Conservation (phyloP, 1,284 basidiomycete genomes). For the Tylopilus microsporus region DNA sequence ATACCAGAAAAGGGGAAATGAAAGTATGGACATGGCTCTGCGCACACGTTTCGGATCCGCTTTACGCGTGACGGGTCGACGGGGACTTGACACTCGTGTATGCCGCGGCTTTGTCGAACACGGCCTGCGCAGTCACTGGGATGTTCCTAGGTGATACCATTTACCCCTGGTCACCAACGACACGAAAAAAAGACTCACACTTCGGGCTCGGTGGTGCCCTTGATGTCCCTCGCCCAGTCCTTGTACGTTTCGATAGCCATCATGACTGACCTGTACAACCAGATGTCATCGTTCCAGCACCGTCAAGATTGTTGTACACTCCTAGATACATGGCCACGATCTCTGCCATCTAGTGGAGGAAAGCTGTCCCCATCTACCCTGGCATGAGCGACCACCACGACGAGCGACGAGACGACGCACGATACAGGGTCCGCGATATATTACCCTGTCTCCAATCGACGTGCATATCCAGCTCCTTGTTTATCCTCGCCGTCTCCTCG, state of each 20-base stretch:
- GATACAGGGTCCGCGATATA: slow-evolving; percentile 85
- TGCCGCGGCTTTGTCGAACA: slow-evolving; percentile 47
- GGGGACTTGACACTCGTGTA: background rate
- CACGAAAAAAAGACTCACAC: slow-evolving; percentile 57
- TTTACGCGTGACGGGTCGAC: slow-evolving; percentile 58
- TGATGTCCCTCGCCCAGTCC: slow-evolving; percentile 83
- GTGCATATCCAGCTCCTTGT: slow-evolving; percentile 46
- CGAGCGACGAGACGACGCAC: slow-evolving; percentile 41
- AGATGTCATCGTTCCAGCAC: slow-evolving; percentile 88
- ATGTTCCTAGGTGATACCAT: slow-evolving; percentile 57
- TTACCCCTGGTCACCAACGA: background rate
- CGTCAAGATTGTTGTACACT: slow-evolving; percentile 80
- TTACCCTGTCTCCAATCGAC: slow-evolving; percentile 70
- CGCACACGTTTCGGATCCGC: slow-evolving; percentile 75
- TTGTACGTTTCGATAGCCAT: slow-evolving; percentile 93
- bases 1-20: background rate
- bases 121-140: slow-evolving; percentile 84
- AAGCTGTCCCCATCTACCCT: slow-evolving; percentile 84
- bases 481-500: slow-evolving; percentile 76
- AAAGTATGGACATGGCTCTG: slow-evolving; percentile 72
- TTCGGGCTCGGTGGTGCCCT: slow-evolving; percentile 89
- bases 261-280: slow-evolving; percentile 95
- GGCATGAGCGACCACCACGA: background rate
- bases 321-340: slow-evolving; percentile 90
- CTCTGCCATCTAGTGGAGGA: slow-evolving; percentile 85